A percentile compares a stretch with the other conserved stretches of the same genome.
These are phyloP conservation scores for Paraphaeosphaeria sporulosa DNA, from an alignment of 2,329 filamentous ascomycete genomes.

Conservation along the genomic window DNA sequence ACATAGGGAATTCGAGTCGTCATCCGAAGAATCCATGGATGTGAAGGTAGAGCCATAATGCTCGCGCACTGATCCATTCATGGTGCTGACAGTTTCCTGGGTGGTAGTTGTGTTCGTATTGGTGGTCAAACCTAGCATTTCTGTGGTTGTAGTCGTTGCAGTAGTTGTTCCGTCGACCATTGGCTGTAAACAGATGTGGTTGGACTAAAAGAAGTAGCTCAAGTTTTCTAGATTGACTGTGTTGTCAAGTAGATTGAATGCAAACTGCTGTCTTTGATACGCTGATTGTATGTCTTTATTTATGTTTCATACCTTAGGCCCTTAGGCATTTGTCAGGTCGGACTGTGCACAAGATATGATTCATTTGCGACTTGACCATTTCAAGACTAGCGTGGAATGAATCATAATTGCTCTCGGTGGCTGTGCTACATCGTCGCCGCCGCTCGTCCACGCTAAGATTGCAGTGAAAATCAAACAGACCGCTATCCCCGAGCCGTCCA, in stretches of 20 bases:
- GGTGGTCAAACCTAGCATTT: background rate
- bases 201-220: background rate
- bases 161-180: background rate
- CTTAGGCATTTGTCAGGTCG: background rate
- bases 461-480: background rate
- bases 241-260: background rate
- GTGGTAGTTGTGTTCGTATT: background rate
- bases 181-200: background rate
- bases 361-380: background rate
- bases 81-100: no score
- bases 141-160: background rate
- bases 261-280: background rate
- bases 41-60: background rate
- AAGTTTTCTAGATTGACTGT: background rate
- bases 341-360: background rate
- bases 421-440: background rate
- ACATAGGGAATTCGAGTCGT: background rate
- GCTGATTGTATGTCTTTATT: background rate
- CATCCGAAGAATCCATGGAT: background rate
- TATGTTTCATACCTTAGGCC: background rate
- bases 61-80: background rate
- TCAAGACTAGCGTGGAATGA: slow-evolving; percentile 3
- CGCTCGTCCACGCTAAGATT: background rate
- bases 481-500: no score
- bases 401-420: background rate